Base-by-base conservation (phyloP, 352 stramenopile genomes). In the Phytophthora sp. region DNA sequence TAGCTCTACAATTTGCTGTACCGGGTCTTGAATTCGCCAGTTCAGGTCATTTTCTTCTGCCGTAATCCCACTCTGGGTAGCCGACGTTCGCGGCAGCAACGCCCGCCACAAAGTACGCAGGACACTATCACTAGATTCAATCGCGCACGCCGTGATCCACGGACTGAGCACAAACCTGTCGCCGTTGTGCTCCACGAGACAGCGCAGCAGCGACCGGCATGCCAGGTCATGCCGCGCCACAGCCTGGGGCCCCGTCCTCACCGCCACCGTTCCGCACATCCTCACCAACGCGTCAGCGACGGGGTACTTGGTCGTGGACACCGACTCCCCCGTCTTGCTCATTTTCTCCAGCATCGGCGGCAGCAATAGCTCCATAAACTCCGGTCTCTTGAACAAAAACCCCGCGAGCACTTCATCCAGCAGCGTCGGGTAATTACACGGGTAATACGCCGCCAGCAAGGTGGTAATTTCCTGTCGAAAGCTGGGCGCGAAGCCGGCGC, bases 361-460 rank as follows among this genome's bases (percentile, higher is more conserved):
- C 20, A 96, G 38, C 42, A 96, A 60, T 20, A 74, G 31, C 6
- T 87, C 72, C n/a, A 83, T 85, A 60, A 89, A 79, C 64, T 96
- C 87, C 0, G 88, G 88, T 17, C 86, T 62, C 45, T 88, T 85
- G 41, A 96, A 92, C 38, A 95, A 63, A 35, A 95, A 94, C 0
- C 66, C 73, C 0, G 76, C 82, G 7, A 96, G 54, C 11, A 96
- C 79, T 56, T 96, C 80, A 48, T 96, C 88, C 49, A 96, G 65
- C 49, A 96, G 70, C 23, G 84, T 94, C 17, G 88, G 66, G 54
- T 96, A 91, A 39, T 69, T 79, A 55, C 84, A 95, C 37, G 88
- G 88, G 57, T 94, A 96, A 50, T 93, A 94, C 11, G 82, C 83
- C 9, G 81, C 85, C 31, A 96, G 70, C 32, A 94, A 61, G 35